phyloP scores from a whole-genome alignment of 208 protist genomes.

The Crithidia expoeki region DNA sequence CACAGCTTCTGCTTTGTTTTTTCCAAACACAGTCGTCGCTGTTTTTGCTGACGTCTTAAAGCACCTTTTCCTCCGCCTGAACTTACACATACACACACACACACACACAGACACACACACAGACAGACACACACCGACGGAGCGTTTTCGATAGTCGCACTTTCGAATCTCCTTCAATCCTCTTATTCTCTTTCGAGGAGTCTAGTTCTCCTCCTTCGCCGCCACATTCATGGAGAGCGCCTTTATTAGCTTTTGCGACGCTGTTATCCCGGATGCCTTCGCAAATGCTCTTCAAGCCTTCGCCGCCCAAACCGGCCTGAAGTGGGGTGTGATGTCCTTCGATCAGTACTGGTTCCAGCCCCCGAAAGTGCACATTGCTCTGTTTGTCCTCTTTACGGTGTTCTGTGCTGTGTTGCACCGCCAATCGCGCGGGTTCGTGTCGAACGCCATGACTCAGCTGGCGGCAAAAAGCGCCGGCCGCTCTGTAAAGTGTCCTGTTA shows the following conservation, averaged over 20 bases:
- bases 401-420: conserved; percentile 39
- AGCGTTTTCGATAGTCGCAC: too few relatives aligned
- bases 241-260: conserved; percentile 24
- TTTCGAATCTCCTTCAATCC: too few relatives aligned
- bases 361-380: conserved; percentile 63
- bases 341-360: conserved; percentile 67
- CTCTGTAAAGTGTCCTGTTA: conserved; percentile 44
- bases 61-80: too few relatives aligned
- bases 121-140: too few relatives aligned
- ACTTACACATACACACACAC: too few relatives aligned
- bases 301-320: conserved; percentile 47
- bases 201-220: too few relatives aligned
- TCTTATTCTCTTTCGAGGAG: too few relatives aligned
- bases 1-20: conserved; percentile 21
- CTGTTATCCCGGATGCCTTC: conserved; percentile 46
- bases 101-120: too few relatives aligned
- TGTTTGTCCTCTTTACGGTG: conserved; percentile 44
- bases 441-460: conserved; percentile 23
- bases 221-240: conserved; percentile 30
- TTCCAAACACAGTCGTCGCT: neutral
- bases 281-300: conserved; percentile 37
- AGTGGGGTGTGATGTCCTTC: conserved; percentile 51
- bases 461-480: conserved; percentile 11
- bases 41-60: too few relatives aligned
- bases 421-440: conserved; percentile 37